Conservation (phyloP, 805 yeast species). For the Komagataella mondaviorum region DNA sequence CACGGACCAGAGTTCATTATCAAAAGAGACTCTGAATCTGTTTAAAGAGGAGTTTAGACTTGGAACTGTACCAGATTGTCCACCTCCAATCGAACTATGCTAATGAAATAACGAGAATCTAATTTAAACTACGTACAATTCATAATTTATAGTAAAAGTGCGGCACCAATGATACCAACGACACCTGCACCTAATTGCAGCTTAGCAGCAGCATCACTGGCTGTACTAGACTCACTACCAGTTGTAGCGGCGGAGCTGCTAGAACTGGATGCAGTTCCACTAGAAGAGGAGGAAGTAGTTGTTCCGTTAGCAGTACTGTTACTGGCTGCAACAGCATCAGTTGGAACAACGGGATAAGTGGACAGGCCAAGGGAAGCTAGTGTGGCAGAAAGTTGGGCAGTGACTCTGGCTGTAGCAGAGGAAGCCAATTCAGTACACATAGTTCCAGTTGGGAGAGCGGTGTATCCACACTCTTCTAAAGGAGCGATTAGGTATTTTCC, state of each 20-base stretch:
- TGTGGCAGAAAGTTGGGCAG: not conserved
- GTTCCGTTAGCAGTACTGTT: not conserved
- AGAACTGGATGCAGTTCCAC: not conserved
- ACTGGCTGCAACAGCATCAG: not conserved
- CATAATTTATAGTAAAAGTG: not conserved
- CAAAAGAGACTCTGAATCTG: not conserved
- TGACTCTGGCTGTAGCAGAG: slow-evolving; percentile 4
- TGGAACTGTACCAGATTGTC: slow-evolving; percentile 1
- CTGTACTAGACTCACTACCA: not conserved
- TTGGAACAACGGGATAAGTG: not conserved
- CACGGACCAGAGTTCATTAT: not conserved
- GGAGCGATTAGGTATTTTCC: slow-evolving; percentile 17
- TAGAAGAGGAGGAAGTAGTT: not conserved
- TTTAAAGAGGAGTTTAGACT: not conserved
- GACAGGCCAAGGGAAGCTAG: not conserved
- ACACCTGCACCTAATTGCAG: not conserved
- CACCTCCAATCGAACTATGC: slow-evolving; percentile 2
- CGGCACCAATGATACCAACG: not conserved
- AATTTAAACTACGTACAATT: not conserved
- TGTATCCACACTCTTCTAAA: slow-evolving; percentile 16
- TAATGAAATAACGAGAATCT: not conserved
- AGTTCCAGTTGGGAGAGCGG: slow-evolving; percentile 25
- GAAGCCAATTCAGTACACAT: slow-evolving; percentile 7
- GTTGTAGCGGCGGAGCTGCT: not conserved
- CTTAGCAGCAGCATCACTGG: not conserved